phyloP scores from a whole-genome alignment of 2,329 filamentous ascomycete species.

The Fusarium tupiense region DNA sequence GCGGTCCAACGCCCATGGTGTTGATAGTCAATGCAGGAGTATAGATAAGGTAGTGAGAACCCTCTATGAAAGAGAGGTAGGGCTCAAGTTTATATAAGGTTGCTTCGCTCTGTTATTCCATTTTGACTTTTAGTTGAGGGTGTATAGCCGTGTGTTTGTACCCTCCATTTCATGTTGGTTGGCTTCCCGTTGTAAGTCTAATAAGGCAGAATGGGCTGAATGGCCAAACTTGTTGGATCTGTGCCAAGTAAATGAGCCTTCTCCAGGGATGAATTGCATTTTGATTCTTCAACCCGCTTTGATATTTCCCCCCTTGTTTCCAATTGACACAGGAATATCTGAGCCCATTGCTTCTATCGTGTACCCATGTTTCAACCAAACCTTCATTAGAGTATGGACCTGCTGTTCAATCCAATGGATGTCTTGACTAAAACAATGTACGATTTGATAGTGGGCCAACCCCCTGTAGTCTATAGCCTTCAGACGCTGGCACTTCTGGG shows the following conservation, averaged over 20 bases:
- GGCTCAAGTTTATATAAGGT: background rate
- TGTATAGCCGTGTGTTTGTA: background rate
- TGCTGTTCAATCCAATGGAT: background rate
- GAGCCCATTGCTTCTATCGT: background rate
- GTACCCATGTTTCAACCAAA: background rate
- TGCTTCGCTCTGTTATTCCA: background rate
- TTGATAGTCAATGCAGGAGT: background rate
- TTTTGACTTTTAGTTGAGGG: background rate
- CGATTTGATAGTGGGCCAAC: background rate
- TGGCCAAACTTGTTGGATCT: background rate
- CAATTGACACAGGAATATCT: background rate
- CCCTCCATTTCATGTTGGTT: conserved; percentile 14
- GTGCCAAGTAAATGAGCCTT: background rate
- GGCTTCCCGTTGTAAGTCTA: background rate
- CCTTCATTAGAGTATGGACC: background rate
- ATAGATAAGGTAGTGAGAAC: background rate
- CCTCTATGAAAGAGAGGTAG: background rate
- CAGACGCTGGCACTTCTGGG: background rate
- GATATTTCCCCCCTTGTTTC: background rate
- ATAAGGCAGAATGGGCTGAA: background rate
- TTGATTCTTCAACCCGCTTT: background rate
- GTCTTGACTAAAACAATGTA: background rate
- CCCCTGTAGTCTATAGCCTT: background rate
- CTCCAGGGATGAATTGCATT: background rate
- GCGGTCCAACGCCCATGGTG: conserved; percentile 21